phyloP scores from a whole-genome alignment of 768 basidiomycete genomes.

The Fomitopsis serialis region DNA sequence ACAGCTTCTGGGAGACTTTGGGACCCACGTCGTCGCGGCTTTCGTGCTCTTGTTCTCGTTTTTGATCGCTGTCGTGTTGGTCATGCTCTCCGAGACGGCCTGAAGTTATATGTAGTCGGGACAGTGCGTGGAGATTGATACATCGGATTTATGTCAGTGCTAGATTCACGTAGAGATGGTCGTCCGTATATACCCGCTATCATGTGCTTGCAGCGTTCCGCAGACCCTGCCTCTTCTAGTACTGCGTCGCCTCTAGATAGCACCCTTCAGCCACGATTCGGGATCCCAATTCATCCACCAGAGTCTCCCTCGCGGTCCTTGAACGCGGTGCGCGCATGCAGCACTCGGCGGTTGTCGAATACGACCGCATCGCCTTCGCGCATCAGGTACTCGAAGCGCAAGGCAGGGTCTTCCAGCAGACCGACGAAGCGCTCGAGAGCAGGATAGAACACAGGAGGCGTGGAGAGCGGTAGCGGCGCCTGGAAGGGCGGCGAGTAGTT shows the following conservation, averaged over 20 bases:
- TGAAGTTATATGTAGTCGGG: no score
- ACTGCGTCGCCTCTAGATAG: no score
- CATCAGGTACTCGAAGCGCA: constrained; percentile 59
- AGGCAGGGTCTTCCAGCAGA: constrained; percentile 46
- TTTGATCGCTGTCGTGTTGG: background rate
- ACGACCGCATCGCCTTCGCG: constrained; percentile 80
- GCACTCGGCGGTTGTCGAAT: constrained; percentile 87
- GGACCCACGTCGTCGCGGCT: constrained; percentile 8
- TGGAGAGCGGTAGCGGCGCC: constrained; percentile 59
- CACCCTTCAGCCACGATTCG: no score
- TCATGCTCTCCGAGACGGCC: background rate
- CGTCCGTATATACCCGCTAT: no score
- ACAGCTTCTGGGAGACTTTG: constrained; percentile 63
- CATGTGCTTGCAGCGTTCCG: no score
- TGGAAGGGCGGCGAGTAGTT: constrained; percentile 97
- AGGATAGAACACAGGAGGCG: constrained; percentile 51
- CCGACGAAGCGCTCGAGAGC: constrained; percentile 60
- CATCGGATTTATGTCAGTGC: no score
- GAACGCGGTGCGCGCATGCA: constrained; percentile 87
- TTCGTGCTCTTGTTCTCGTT: background rate
- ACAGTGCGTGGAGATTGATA: no score
- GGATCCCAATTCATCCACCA: constrained; percentile 32
- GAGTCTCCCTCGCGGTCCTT: constrained; percentile 30
- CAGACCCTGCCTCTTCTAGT: no score
- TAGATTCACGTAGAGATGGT: no score